Percentiles rank a stretch among this genome's conserved stretches.
Conservation (phyloP, 1,284 basidiomycete genomes). For the Cryptococcus hybrid region DNA sequence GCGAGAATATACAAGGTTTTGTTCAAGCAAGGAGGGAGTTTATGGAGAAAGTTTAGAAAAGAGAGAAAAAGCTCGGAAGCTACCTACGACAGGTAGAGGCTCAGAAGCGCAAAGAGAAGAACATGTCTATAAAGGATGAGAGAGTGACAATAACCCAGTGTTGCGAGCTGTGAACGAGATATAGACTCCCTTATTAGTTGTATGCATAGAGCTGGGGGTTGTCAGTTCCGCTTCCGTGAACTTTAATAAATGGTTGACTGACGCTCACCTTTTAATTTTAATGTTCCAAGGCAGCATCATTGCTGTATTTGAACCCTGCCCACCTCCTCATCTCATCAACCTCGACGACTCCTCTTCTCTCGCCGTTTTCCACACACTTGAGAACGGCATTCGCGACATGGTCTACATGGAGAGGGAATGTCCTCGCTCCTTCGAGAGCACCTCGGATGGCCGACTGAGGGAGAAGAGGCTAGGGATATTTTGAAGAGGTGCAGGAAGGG, state of each 20-base stretch:
- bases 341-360: conserved; percentile 62
- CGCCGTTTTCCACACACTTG: conserved; percentile 49
- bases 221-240: too few relatives aligned
- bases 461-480: conserved; percentile 58
- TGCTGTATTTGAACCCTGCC: conserved; percentile 33
- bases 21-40: background rate
- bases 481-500: conserved; percentile 17
- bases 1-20: conserved; percentile 11
- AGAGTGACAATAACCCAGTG: too few relatives aligned
- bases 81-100: conserved; percentile 3
- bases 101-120: background rate
- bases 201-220: too few relatives aligned
- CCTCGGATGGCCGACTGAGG: conserved; percentile 42
- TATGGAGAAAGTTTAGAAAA: conserved; percentile 4
- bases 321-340: conserved; percentile 66
- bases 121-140: background rate
- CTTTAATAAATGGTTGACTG: too few relatives aligned
- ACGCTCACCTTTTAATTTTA: too few relatives aligned
- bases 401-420: conserved; percentile 92
- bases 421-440: conserved; percentile 64
- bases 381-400: conserved; percentile 82
- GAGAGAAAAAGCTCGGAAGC: conserved; percentile 3
- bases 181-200: too few relatives aligned
- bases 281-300: background rate
- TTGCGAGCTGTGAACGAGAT: too few relatives aligned